These are phyloP conservation scores for Phyllosticta ampelicida DNA, from an alignment of 2,329 filamentous ascomycete species.

Conservation along the genomic window DNA sequence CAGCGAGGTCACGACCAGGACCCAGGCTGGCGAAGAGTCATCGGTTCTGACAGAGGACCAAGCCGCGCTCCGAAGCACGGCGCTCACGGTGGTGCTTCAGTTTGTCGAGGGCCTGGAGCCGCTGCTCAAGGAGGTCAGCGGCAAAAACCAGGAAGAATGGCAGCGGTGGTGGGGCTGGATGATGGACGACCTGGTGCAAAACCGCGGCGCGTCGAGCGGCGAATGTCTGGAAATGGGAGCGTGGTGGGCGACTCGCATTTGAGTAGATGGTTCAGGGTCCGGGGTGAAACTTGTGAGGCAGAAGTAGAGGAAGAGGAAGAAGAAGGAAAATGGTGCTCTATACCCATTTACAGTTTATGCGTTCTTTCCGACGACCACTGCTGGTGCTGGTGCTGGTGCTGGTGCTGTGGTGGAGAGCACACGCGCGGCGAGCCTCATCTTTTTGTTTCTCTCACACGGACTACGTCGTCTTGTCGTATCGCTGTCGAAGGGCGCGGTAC, in stretches of 20 bases:
- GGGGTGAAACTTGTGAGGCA: too few species aligned
- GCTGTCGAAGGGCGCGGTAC: slow-evolving; percentile 73
- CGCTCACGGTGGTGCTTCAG: slow-evolving; percentile 70
- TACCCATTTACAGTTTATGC: slow-evolving; percentile 6
- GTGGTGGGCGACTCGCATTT: slow-evolving; percentile 52
- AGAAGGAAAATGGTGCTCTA: background rate
- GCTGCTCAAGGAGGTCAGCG: slow-evolving; percentile 67
- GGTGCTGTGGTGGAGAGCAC: too few species aligned
- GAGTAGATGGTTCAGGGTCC: slow-evolving; percentile 12
- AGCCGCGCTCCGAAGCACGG: slow-evolving; percentile 62
- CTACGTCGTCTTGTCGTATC: slow-evolving; percentile 48
- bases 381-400: background rate
- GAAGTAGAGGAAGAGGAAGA: background rate
- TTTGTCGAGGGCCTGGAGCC: slow-evolving; percentile 80
- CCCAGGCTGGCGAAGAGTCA: slow-evolving; percentile 20
- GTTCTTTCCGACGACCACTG: background rate
- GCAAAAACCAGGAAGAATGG: slow-evolving; percentile 87
- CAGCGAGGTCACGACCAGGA: slow-evolving; percentile 35
- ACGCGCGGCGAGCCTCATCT: too few species aligned
- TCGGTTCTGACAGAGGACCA: slow-evolving; percentile 56
- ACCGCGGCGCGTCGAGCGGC: slow-evolving; percentile 67
- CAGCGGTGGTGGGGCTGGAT: slow-evolving; percentile 79
- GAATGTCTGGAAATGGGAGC: slow-evolving; percentile 67
- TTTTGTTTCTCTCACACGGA: background rate
- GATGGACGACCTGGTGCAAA: slow-evolving; percentile 72